Base-by-base conservation (phyloP, 139 green algal species). In the Coelastrella sp. region DNA sequence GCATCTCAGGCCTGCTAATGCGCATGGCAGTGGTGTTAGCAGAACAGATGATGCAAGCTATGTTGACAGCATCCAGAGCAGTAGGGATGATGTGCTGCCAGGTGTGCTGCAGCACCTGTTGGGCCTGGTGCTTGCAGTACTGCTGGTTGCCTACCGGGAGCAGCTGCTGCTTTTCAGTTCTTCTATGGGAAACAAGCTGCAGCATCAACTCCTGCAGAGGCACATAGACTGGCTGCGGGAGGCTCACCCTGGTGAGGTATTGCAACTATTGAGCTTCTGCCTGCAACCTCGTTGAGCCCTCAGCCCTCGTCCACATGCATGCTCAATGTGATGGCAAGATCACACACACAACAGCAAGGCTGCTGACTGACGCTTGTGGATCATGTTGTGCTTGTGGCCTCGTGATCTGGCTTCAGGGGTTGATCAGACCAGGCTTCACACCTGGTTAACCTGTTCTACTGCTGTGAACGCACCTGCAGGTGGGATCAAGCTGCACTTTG, bases 401-500 rank as follows among this genome's bases (percentile, higher is more conserved):
- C 1, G 35, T 49, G 35, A 49, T 49, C 35, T 49, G 35, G 35
- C 3, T 1, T 49, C 35, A 49, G 35, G 3, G 35, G 35, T 49
- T 49, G 1, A 49, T 49, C 35, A 3, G 3, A 1, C 35, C 35
- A 22, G 19, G 78, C 56, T 84, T 78, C 19, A 68, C 17, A 66
- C n/a, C 10, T 60, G 68, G 7, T 11, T 82, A 6, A 4, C 8
- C 22, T 88, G 82, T 6, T 70, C 4, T 78, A 25, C n/a, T n/a
- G 7, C 25, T 78, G 11, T 49, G 56, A 27, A 11, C 19, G 4
- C 24, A 56, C 4, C 80, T 68, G 57, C 88, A 88, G 88, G 88
- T 49, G 93, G 93, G 63, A 80, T 95, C 59, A 95, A 95, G 90
- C 91, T 95, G 85, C 93, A 95, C 49, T 85, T 73, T 22, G 93